phyloP scores from a whole-genome alignment of 148 eudicot genomes.

The Rhododendron kiyosumense region DNA sequence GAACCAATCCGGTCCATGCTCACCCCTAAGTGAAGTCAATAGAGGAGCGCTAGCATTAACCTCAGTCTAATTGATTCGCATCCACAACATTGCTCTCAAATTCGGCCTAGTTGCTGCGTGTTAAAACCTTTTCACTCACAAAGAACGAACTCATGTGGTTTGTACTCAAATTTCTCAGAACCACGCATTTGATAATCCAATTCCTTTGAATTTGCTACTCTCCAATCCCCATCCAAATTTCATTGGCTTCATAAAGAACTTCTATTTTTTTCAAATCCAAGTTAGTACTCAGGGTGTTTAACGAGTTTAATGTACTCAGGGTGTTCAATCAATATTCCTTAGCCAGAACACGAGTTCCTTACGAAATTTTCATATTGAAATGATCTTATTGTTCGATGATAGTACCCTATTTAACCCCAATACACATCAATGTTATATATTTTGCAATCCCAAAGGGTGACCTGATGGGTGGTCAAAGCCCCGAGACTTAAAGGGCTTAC shows the following conservation, averaged over 20 bases:
- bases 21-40: no score
- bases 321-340: neutral
- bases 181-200: neutral
- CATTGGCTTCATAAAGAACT: neutral
- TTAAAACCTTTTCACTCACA: no score
- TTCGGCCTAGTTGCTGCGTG: no score
- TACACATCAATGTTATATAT: neutral
- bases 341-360: neutral
- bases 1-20: no score
- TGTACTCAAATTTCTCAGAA: neutral
- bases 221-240: neutral
- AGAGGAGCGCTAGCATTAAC: no score
- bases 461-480: neutral
- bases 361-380: neutral
- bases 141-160: neutral
- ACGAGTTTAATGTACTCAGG: neutral
- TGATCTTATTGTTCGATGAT: no score
- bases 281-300: neutral
- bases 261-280: neutral
- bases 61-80: no score
- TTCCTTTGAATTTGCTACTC: neutral
- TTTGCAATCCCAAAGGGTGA: neutral
- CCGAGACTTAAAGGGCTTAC: neutral
- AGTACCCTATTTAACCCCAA: neutral
- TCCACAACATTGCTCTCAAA: no score